Percentiles rank a stretch among this genome's conserved stretches.
Conservation (phyloP, 2,329 filamentous ascomycete species). For the Talaromyces rugulosus region DNA sequence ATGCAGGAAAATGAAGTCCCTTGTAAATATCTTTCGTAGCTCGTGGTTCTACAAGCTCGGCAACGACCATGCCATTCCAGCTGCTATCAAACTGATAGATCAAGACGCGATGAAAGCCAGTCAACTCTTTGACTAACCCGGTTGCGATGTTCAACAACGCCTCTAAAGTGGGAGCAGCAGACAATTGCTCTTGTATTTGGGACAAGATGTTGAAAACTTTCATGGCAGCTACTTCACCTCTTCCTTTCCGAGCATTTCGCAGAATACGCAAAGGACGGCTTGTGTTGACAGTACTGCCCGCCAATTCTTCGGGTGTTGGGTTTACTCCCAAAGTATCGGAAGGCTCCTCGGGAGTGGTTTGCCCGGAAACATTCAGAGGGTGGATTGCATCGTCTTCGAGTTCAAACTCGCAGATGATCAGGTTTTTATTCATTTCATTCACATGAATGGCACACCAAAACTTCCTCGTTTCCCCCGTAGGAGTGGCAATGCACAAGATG, state of each 20-base stretch:
- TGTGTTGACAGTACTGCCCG: constrained; percentile 67
- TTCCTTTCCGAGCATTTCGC: constrained; percentile 67
- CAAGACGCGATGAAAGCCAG: constrained; percentile 89
- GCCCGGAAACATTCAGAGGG: constrained; percentile 59
- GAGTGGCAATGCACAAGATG: constrained; percentile 65
- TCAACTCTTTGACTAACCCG: constrained; percentile 82
- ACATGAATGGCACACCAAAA: constrained; percentile 87
- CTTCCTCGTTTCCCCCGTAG: constrained; percentile 56
- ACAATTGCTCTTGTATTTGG: constrained; percentile 83
- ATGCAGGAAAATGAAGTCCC: constrained; percentile 81
- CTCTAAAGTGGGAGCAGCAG: constrained; percentile 66
- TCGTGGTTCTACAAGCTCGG: constrained; percentile 76
- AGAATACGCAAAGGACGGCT: constrained; percentile 71
- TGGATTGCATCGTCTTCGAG: constrained; percentile 69
- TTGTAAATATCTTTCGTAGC: constrained; percentile 81
- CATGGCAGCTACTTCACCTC: constrained; percentile 83
- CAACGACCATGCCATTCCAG: constrained; percentile 83
- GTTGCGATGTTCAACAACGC: constrained; percentile 75
- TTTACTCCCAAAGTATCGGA: constrained; percentile 70
- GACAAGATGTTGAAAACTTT: constrained; percentile 91
- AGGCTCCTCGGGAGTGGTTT: constrained; percentile 57
- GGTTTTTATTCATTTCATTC: constrained; percentile 61
- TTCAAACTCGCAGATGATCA: constrained; percentile 86
- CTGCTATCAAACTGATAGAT: constrained; percentile 82
- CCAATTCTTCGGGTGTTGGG: constrained; percentile 69